Base-by-base conservation (phyloP, 2,329 filamentous ascomycete species). In the Acrodontium crateriforme region DNA sequence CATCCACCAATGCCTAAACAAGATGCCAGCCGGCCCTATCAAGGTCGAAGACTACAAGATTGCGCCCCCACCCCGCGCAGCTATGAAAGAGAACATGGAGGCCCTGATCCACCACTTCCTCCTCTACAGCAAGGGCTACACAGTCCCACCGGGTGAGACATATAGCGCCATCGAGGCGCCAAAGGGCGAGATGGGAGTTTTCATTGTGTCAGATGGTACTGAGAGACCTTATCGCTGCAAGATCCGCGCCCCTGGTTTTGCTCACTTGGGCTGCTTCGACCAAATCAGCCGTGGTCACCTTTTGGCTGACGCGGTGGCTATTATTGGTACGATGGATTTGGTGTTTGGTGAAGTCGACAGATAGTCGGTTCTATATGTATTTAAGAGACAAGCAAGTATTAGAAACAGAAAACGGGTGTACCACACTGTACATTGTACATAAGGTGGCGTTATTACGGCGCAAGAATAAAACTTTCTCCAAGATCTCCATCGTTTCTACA, bases 71-170 rank as follows among this genome's bases (percentile, higher is more conserved):
- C 91, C 89, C n/a, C 77, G 89, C 51, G 69, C 82, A 24, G 89
- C 89, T 50, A 98, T 98, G 89, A 98, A 98, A 72, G 89, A 98
- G 73, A 98, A 98, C 67, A 98, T 98, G 91, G 89, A 98, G 65
- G 85, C 89, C 20, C 72, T 98, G 23, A 98, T 98, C 54, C 89
- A 98, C 65, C 89, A 98, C 67, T 98, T 98, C 71, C 64, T 98
- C 42, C 75, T 98, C 29, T 98, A 87, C 67, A 95, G 85, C 58
- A 98, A 98, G 71, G 89, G 89, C 34, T 98, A 98, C 60, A 72
- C 83, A 24, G 89, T 98, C 3, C 89, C 89, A 23, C 89, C 91
- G 6, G 91, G 89, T 38, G 89, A 98, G 68, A 98, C 89, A 5
- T 98, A 98, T 68, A 85, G 78, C 25, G 87, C 79, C 37, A 98